Percentiles rank a stretch among this genome's conserved stretches.
Evolutionary conservation across 2,329 filamentous ascomycete species (phyloP).

Genomic region (Teratosphaeria destructans): DNA sequence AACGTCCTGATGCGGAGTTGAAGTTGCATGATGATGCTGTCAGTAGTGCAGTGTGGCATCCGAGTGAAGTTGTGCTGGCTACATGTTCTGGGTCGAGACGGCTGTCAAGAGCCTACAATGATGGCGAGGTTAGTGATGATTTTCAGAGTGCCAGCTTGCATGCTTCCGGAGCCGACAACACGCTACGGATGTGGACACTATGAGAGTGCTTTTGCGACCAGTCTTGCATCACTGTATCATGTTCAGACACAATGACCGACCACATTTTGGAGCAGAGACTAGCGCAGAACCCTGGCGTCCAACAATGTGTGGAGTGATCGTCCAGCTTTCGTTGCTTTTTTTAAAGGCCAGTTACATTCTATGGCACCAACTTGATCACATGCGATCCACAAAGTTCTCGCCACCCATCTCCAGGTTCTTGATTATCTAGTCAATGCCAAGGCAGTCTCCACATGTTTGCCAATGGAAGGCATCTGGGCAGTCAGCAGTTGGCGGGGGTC

Average conservation of each 20-base stretch:
- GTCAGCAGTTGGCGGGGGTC: not conserved
- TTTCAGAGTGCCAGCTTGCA: not conserved
- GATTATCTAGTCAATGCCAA: too few species aligned
- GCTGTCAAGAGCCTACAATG: not conserved
- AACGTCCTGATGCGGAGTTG: constrained; percentile 33
- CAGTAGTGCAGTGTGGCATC: constrained; percentile 37
- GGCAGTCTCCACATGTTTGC: not conserved
- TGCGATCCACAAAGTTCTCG: not conserved
- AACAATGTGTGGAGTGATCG: too few species aligned
- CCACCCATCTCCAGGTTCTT: not conserved
- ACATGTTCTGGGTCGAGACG: constrained; percentile 36
- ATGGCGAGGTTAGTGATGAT: not conserved
- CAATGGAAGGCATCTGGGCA: not conserved
- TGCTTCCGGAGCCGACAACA: not conserved
- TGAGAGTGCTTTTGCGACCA: not conserved
- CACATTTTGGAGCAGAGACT: too few species aligned
- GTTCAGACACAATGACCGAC: too few species aligned
- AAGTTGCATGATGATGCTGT: constrained; percentile 37
- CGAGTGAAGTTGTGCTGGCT: constrained; percentile 36
- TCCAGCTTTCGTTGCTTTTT: not conserved
- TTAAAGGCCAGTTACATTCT: too few species aligned
- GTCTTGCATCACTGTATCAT: too few species aligned
- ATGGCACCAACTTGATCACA: too few species aligned
- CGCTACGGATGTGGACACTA: not conserved
- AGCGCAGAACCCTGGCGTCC: too few species aligned